phyloP scores from a whole-genome alignment of 192 early-diverging fungal genomes.

The Pecoramyces ruminantium region DNA sequence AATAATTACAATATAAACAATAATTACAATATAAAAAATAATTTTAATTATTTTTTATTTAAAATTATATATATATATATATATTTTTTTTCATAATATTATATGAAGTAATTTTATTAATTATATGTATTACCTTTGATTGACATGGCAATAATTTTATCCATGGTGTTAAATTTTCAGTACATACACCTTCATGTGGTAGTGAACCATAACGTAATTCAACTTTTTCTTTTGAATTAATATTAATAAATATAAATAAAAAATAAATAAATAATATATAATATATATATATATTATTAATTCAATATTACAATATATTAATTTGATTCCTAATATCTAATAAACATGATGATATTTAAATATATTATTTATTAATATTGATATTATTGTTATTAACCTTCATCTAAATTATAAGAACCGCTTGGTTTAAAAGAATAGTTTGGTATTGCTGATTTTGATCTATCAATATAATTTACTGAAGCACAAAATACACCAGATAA shows the following conservation, averaged over 20 bases:
- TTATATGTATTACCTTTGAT: constrained; percentile 43
- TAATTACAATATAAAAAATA: too few species aligned
- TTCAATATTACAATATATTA: too few species aligned
- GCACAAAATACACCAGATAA: constrained; percentile 90
- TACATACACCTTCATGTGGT: constrained; percentile 87
- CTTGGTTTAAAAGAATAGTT: constrained; percentile 20
- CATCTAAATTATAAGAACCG: not conserved
- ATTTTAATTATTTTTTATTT: too few species aligned
- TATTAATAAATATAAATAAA: not conserved
- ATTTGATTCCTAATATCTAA: too few species aligned
- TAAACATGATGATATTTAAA: too few species aligned
- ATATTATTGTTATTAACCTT: not conserved
- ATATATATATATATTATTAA: too few species aligned
- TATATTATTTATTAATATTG: not conserved
- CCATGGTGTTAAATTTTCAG: constrained; percentile 97
- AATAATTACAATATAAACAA: too few species aligned
- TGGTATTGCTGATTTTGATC: constrained; percentile 45
- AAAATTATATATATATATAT: too few species aligned
- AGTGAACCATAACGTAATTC: constrained; percentile 59
- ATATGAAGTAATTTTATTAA: too few species aligned
- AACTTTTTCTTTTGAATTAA: not conserved
- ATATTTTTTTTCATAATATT: too few species aligned
- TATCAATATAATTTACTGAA: constrained; percentile 85
- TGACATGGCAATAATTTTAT: constrained; percentile 89
- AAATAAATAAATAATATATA: too few species aligned